These are phyloP conservation scores for Quercus dentata DNA, from an alignment of 306 rosid species.

Conservation along the genomic window DNA sequence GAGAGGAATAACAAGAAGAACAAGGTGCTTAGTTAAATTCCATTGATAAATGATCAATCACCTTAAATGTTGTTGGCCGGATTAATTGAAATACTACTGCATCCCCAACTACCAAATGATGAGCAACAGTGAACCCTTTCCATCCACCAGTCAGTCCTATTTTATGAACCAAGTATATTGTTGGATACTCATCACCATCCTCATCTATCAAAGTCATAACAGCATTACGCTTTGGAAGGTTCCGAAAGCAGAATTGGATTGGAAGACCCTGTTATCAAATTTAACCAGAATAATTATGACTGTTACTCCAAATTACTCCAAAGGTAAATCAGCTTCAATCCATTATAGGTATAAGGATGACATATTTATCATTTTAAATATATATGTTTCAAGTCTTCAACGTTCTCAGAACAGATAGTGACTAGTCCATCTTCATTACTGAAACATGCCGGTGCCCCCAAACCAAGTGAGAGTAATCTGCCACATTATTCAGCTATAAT, in stretches of 20 bases:
- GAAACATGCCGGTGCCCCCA: no score
- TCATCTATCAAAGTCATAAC: constrained; percentile 54
- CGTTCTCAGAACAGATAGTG: no score
- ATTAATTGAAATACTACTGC: constrained; percentile 71
- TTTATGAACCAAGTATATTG: constrained; percentile 51
- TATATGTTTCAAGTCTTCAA: no score
- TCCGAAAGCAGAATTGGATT: constrained; percentile 39
- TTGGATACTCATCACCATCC: constrained; percentile 47
- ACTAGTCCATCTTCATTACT: no score
- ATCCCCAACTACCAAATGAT: constrained; percentile 70
- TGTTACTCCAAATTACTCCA: no score
- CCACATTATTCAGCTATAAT: no score
- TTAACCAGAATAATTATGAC: not conserved
- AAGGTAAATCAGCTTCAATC: no score
- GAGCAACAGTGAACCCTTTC: constrained; percentile 81
- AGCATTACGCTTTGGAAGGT: constrained; percentile 47
- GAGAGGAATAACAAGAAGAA: constrained; percentile 1
- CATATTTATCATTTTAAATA: no score
- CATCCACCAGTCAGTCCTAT: constrained; percentile 80
- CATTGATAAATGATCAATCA: constrained; percentile 29
- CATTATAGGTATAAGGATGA: no score
- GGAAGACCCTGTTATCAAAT: constrained; percentile 61
- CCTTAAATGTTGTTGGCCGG: constrained; percentile 63
- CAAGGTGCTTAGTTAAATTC: not conserved
- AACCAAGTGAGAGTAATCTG: no score